Evolutionary conservation across 2,329 filamentous ascomycete species (phyloP).

Genomic region (Fusarium multiceps): DNA sequence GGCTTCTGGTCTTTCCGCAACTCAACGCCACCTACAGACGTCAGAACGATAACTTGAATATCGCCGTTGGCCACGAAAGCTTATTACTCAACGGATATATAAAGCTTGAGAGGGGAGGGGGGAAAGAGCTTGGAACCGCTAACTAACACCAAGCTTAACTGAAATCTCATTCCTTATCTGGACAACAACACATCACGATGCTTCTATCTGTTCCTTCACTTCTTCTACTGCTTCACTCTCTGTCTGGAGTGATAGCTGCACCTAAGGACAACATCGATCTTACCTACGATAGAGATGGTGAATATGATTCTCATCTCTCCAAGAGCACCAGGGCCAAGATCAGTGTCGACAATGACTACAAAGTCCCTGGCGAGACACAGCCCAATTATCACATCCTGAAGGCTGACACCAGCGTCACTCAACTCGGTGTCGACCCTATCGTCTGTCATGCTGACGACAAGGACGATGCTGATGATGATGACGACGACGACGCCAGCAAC

Average conservation of each 20-base stretch:
- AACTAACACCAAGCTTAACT: neutral
- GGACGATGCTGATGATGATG: neutral
- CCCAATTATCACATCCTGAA: constrained; percentile 5
- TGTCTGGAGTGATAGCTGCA: constrained; percentile 5
- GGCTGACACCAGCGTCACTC: neutral
- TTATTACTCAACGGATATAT: neutral
- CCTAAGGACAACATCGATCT: constrained; percentile 11
- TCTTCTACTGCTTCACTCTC: constrained; percentile 13
- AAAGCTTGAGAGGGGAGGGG: neutral
- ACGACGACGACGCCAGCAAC: neutral
- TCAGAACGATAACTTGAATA: neutral
- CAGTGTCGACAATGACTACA: constrained; percentile 1
- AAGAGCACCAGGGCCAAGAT: neutral
- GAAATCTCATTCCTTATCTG: neutral
- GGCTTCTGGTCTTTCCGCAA: constrained; percentile 23
- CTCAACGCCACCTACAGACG: constrained; percentile 9
- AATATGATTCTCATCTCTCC: neutral
- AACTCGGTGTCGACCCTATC: neutral
- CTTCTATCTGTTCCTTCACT: constrained; percentile 11
- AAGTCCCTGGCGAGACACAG: neutral
- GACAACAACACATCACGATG: constrained; percentile 14
- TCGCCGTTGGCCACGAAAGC: neutral
- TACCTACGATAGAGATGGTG: neutral
- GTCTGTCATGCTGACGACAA: neutral
- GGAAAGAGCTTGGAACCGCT: fast-evolving